These are phyloP conservation scores for Rhizophlyctis rosea DNA, from an alignment of 192 early-diverging fungal genomes.

Conservation along the genomic window DNA sequence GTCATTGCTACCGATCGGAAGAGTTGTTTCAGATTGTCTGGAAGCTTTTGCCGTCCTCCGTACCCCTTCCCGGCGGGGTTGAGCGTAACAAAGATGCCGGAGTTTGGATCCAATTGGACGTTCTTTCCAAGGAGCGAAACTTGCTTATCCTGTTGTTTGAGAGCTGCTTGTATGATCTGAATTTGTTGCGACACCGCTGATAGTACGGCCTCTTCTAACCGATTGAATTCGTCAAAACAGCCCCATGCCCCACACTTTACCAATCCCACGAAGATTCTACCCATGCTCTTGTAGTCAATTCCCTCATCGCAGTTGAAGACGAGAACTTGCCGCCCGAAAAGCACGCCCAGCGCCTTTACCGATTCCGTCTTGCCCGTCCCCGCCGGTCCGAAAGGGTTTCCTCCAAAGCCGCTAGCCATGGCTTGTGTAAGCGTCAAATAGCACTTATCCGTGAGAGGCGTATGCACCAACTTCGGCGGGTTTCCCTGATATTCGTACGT, in stretches of 20 bases:
- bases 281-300: constrained; percentile 65
- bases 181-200: constrained; percentile 65
- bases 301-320: constrained; percentile 67
- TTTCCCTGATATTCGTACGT: constrained; percentile 63
- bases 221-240: constrained; percentile 64
- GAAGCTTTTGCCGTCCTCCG: constrained; percentile 59
- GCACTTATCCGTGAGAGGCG: constrained; percentile 59
- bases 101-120: constrained; percentile 51
- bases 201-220: constrained; percentile 56
- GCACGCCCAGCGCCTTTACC: constrained; percentile 52
- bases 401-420: constrained; percentile 59
- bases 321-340: constrained; percentile 58
- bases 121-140: constrained; percentile 45
- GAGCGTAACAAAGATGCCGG: constrained; percentile 60
- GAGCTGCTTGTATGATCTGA: constrained; percentile 56
- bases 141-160: constrained; percentile 36
- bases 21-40: constrained; percentile 60
- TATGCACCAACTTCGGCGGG: constrained; percentile 56
- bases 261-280: constrained; percentile 58
- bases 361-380: constrained; percentile 63
- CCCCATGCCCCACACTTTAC: constrained; percentile 65
- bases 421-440: constrained; percentile 60
- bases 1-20: constrained; percentile 64
- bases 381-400: constrained; percentile 62
- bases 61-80: constrained; percentile 64